Evolutionary conservation across 257 asterid genomes (phyloP).

Genomic region (Cinchona pubescens): DNA sequence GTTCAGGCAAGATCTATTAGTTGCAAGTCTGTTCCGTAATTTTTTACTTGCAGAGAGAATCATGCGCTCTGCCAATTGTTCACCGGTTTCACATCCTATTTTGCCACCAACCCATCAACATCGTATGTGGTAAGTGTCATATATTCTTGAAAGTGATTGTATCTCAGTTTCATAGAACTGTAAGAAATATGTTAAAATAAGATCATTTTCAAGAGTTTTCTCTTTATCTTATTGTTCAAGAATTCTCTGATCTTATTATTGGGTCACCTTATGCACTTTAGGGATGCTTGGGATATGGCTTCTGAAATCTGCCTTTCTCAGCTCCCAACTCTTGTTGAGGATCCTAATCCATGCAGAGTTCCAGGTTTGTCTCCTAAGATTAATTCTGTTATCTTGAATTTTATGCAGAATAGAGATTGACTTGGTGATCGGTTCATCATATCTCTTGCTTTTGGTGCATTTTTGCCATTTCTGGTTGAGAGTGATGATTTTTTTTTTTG

Average conservation of each 20-base stretch:
- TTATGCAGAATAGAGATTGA: not conserved
- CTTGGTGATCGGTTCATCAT: not conserved
- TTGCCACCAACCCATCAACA: conserved; percentile 98
- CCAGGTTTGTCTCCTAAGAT: conserved; percentile 51
- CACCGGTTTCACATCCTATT: conserved; percentile 87
- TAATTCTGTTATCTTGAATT: not conserved
- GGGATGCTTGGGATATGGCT: conserved; percentile 99
- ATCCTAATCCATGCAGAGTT: conserved; percentile 94
- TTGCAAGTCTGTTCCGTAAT: conserved; percentile 93
- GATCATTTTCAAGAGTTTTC: not conserved
- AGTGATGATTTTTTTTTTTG: conserved; percentile 11
- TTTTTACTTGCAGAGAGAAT: conserved; percentile 97
- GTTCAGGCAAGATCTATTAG: conserved; percentile 97
- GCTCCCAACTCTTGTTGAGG: conserved; percentile 83
- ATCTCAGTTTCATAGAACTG: not conserved
- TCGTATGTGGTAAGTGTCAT: conserved; percentile 81
- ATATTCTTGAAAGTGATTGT: not conserved
- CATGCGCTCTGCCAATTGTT: conserved; percentile 98
- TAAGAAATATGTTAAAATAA: not conserved
- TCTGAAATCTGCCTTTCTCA: conserved; percentile 99
- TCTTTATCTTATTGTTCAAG: not conserved
- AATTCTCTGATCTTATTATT: not conserved
- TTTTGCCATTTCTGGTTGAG: not conserved
- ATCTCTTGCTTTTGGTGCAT: not conserved
- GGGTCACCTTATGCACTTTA: conserved; percentile 28